Evolutionary conservation across 1,139 yeast species (phyloP).

Genomic region (Taiozyma sp.): DNA sequence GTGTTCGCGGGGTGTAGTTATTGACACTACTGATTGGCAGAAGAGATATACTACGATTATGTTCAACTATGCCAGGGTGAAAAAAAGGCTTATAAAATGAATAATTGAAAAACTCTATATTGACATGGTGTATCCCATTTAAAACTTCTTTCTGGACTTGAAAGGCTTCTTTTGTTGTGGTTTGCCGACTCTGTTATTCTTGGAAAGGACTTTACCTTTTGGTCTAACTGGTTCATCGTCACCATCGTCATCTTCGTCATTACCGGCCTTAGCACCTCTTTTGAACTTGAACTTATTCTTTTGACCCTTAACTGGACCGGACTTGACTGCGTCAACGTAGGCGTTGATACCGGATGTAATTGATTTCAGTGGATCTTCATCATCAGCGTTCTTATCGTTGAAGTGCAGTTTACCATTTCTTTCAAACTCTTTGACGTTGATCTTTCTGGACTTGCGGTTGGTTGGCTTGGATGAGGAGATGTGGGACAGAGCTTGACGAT

Average conservation of each 20-base stretch:
- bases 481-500: slow-evolving; percentile 76
- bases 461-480: slow-evolving; percentile 79
- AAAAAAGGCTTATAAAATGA: neutral
- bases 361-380: slow-evolving; percentile 45
- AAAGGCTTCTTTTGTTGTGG: slow-evolving; percentile 38
- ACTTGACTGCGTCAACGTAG: slow-evolving; percentile 86
- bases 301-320: slow-evolving; percentile 92
- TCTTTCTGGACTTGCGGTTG: slow-evolving; percentile 34
- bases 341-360: slow-evolving; percentile 69
- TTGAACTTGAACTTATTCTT: slow-evolving; percentile 84
- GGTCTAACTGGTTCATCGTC: slow-evolving; percentile 32
- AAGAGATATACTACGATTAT: no score
- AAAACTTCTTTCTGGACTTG: slow-evolving; percentile 53
- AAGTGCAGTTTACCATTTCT: slow-evolving; percentile 48
- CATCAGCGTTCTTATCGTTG: slow-evolving; percentile 40
- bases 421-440: slow-evolving; percentile 38
- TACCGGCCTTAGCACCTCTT: slow-evolving; percentile 48
- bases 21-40: neutral
- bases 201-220: slow-evolving; percentile 12
- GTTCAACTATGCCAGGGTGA: no score
- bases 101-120: neutral
- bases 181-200: slow-evolving; percentile 25
- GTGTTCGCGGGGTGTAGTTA: neutral
- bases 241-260: slow-evolving; percentile 52
- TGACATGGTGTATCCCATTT: neutral